Conservation (phyloP, 148 eudicot genomes). For the Silene conica region DNA sequence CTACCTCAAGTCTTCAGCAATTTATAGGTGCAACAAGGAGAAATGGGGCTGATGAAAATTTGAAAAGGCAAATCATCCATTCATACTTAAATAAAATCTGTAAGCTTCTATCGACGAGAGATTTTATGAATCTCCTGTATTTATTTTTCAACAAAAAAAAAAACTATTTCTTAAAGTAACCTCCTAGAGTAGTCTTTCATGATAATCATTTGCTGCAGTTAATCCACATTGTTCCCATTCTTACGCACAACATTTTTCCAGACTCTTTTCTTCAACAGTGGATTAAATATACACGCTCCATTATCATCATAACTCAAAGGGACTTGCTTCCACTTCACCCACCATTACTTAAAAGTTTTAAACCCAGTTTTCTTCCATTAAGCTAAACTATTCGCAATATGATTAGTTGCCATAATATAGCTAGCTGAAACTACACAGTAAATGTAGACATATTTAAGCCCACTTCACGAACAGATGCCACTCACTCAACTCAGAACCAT, state of each 20-base stretch:
- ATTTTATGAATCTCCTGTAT: not conserved
- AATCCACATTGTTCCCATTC: too few species aligned
- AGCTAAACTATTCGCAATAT: not conserved
- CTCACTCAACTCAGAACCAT: not conserved
- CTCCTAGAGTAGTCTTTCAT: not conserved
- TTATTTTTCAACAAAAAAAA: not conserved
- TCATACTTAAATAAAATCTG: not conserved
- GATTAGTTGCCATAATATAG: not conserved
- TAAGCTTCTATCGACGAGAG: not conserved
- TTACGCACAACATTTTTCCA: too few species aligned
- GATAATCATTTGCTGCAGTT: too few species aligned
- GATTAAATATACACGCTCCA: too few species aligned
- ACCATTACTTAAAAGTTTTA: not conserved
- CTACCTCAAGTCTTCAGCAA: not conserved
- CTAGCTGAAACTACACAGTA: not conserved
- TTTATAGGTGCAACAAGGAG: not conserved
- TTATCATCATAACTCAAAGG: not conserved
- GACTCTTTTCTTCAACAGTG: too few species aligned
- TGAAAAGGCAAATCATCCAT: not conserved
- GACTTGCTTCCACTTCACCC: not conserved
- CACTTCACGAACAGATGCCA: not conserved
- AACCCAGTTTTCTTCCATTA: not conserved
- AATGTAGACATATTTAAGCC: not conserved
- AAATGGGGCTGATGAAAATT: not conserved
- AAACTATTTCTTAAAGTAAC: not conserved